These are phyloP conservation scores for Ceratobasidium sp. DNA, from an alignment of 1,284 basidiomycete species.

Conservation along the genomic window DNA sequence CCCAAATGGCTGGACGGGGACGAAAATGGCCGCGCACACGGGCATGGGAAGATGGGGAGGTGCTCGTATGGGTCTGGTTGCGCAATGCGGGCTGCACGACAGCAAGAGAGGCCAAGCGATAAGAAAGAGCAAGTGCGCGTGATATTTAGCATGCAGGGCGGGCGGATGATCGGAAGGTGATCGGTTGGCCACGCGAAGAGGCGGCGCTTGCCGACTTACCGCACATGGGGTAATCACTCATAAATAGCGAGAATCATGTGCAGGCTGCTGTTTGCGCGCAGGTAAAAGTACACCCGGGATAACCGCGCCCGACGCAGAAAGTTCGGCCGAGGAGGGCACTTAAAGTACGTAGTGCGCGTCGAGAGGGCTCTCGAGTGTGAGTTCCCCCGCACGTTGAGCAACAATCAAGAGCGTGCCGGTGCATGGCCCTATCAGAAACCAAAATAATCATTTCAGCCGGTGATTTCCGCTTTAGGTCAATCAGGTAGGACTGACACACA, in stretches of 20 bases:
- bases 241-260: constrained; percentile 36
- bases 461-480: constrained; percentile 35
- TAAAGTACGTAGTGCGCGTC: neutral
- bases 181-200: constrained; percentile 8
- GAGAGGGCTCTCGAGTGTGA: no score
- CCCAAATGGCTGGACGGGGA: no score
- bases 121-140: constrained; percentile 2
- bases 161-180: constrained; percentile 14
- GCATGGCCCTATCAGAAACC: constrained; percentile 36
- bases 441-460: constrained; percentile 30
- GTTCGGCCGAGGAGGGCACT: constrained; percentile 7
- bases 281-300: constrained; percentile 5
- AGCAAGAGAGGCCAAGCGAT: constrained; percentile 3
- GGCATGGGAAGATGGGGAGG: neutral
- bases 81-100: neutral
- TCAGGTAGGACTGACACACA: constrained; percentile 35
- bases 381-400: no score
- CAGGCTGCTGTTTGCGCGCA: neutral
- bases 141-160: constrained; percentile 21
- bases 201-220: constrained; percentile 12
- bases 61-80: neutral
- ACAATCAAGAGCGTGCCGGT: neutral
- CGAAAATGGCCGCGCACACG: no score
- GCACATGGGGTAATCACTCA: neutral
- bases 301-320: constrained; percentile 16